Conservation (phyloP, 306 rosid species). For the Vigna radiata region DNA sequence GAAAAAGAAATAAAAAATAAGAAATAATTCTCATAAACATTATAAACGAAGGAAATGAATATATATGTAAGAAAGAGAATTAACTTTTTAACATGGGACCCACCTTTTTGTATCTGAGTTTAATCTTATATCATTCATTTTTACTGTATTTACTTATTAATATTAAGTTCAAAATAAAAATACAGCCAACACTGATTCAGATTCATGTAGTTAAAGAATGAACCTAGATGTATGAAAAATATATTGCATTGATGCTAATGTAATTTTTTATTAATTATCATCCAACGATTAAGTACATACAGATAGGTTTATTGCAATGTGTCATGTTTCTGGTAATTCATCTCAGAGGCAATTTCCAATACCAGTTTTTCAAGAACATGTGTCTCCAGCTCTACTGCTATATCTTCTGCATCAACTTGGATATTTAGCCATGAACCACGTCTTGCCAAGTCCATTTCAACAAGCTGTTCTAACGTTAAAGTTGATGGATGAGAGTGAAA, state of each 20-base stretch:
- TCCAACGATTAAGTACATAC: background rate
- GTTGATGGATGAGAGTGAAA: constrained; percentile 44
- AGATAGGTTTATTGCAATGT: constrained; percentile 21
- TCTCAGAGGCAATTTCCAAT: constrained; percentile 60
- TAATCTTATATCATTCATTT: no score
- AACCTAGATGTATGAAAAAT: background rate
- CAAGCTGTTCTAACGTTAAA: constrained; percentile 50
- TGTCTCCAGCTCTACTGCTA: constrained; percentile 55
- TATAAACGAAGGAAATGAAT: no score
- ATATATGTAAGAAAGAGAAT: no score
- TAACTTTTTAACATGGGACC: no score
- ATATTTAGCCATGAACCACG: constrained; percentile 63
- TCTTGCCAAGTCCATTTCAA: constrained; percentile 56
- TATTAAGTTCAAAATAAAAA: no score
- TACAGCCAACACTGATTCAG: no score
- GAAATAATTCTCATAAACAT: no score
- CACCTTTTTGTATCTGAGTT: no score
- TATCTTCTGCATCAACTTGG: constrained; percentile 52
- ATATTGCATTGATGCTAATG: background rate
- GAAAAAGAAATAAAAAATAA: no score
- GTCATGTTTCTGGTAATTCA: constrained; percentile 37
- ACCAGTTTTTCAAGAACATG: constrained; percentile 61
- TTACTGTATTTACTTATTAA: no score
- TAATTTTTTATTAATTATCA: background rate
- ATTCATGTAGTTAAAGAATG: background rate